Conservation (phyloP, 2,329 filamentous ascomycete genomes). For the Escovopsis sp. region DNA sequence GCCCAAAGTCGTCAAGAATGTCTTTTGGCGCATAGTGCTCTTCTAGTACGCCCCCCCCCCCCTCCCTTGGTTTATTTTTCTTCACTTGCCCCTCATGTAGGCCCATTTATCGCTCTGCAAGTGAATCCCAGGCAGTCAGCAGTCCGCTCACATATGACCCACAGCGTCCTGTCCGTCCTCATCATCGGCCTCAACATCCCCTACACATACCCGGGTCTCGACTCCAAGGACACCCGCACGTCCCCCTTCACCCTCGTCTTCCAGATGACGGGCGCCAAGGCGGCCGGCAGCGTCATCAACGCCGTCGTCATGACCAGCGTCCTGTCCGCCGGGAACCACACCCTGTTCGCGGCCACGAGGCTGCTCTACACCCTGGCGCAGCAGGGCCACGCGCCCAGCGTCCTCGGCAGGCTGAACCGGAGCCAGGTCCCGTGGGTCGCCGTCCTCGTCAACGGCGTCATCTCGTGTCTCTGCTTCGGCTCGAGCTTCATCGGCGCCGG, state of each 20-base stretch:
- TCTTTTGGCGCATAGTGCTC: constrained; percentile 47
- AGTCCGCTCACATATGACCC: background rate
- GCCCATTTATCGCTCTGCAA: too few species aligned
- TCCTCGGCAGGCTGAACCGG: constrained; percentile 29
- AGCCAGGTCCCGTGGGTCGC: constrained; percentile 24
- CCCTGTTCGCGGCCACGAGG: constrained; percentile 20
- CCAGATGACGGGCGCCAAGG: constrained; percentile 36
- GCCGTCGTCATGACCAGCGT: constrained; percentile 34
- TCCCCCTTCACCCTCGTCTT: constrained; percentile 44
- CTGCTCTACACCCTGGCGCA: constrained; percentile 22
- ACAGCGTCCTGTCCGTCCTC: constrained; percentile 22
- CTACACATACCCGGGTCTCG: constrained; percentile 28
- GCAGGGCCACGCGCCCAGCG: constrained; percentile 36
- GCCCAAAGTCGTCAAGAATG: constrained; percentile 48
- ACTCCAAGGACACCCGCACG: constrained; percentile 18
- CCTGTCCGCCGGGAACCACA: constrained; percentile 23
- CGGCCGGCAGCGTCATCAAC: constrained; percentile 41
- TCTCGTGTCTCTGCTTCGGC: constrained; percentile 48
- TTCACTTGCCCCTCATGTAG: background rate
- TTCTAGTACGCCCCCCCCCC: constrained; percentile 23
- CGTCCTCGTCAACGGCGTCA: constrained; percentile 35
- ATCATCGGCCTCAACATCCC: constrained; percentile 43
- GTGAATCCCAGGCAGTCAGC: too few species aligned
- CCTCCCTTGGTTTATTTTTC: too few species aligned
- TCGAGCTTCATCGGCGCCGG: constrained; percentile 51